Evolutionary conservation across 2,329 filamentous ascomycete species (phyloP).

Genomic region (Claviceps capensis): DNA sequence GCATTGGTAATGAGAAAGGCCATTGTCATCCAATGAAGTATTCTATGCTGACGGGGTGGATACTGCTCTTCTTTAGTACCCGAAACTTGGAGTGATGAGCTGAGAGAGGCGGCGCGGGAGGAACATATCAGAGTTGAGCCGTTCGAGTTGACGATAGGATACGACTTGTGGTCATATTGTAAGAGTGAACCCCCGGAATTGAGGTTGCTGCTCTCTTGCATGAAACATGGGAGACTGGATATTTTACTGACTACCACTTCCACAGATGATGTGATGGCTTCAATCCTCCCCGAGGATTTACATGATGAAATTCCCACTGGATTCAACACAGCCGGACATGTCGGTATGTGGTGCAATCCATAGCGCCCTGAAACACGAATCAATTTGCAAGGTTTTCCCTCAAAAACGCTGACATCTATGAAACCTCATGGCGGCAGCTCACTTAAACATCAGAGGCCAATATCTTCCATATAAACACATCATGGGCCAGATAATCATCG

Average conservation of each 20-base stretch:
- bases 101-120: conserved; percentile 54
- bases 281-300: conserved; percentile 67
- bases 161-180: conserved; percentile 79
- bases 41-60: background rate
- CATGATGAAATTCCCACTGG: conserved; percentile 72
- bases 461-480: conserved; percentile 78
- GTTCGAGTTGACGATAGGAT: conserved; percentile 63
- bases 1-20: too few species aligned
- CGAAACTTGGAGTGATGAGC: conserved; percentile 60
- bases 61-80: conserved; percentile 20
- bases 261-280: conserved; percentile 65
- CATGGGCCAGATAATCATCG: conserved; percentile 72
- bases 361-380: background rate
- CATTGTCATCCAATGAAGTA: background rate
- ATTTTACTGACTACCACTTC: background rate
- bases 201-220: background rate
- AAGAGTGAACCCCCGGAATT: conserved; percentile 16
- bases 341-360: conserved; percentile 39
- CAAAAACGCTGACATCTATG: conserved; percentile 1
- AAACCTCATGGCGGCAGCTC: conserved; percentile 36
- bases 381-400: background rate
- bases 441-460: conserved; percentile 75
- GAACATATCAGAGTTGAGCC: conserved; percentile 59
- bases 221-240: background rate
- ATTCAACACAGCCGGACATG: conserved; percentile 80